These are phyloP conservation scores for Paraconiothyrium brasiliense DNA, from an alignment of 2,329 filamentous ascomycete species.

Conservation along the genomic window DNA sequence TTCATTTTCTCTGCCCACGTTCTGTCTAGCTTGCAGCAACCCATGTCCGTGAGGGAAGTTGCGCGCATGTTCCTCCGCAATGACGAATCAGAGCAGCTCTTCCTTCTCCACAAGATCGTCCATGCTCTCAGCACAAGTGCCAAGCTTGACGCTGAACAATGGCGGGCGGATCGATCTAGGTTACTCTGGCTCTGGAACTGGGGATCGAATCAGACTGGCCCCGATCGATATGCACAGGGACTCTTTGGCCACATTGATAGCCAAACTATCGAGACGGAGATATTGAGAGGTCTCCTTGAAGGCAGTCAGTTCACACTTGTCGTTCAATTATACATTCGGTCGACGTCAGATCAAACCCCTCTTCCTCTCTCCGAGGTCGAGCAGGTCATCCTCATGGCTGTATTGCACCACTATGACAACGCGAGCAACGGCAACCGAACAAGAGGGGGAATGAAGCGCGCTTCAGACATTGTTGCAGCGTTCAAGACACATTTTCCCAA, in stretches of 20 bases:
- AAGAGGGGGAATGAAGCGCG: constrained; percentile 79
- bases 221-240: constrained; percentile 55
- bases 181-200: constrained; percentile 79
- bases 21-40: constrained; percentile 52
- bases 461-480: constrained; percentile 66
- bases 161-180: constrained; percentile 65
- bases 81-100: constrained; percentile 71
- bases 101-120: constrained; percentile 68
- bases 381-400: constrained; percentile 69
- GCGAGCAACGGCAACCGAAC: constrained; percentile 82
- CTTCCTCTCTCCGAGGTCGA: constrained; percentile 64
- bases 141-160: constrained; percentile 66
- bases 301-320: constrained; percentile 72
- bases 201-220: constrained; percentile 63
- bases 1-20: constrained; percentile 63
- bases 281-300: constrained; percentile 73
- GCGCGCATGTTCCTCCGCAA: constrained; percentile 71
- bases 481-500: constrained; percentile 68
- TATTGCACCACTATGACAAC: constrained; percentile 79
- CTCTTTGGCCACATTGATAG: constrained; percentile 66
- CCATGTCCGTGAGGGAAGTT: constrained; percentile 53
- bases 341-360: constrained; percentile 60
- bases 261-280: constrained; percentile 73
- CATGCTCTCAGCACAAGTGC: constrained; percentile 61
- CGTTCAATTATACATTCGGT: constrained; percentile 65